These are phyloP conservation scores for Syzygium malaccense DNA, from an alignment of 441 rosid species.

Conservation along the genomic window DNA sequence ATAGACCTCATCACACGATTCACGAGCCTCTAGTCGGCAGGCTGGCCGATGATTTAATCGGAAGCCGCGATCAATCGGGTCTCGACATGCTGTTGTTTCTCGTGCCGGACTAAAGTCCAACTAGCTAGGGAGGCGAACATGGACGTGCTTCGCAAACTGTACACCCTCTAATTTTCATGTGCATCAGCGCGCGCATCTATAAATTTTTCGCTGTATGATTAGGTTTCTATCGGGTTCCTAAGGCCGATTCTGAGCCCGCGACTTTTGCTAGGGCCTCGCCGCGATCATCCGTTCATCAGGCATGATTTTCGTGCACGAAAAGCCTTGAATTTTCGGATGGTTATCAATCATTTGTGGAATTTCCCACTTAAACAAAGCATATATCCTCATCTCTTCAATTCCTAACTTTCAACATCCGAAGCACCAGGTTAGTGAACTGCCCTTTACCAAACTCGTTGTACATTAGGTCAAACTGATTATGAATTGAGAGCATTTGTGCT, in stretches of 20 bases:
- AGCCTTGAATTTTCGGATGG: neutral
- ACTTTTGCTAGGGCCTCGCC: neutral
- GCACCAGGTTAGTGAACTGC: neutral
- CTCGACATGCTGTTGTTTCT: neutral
- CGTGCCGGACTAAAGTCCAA: neutral
- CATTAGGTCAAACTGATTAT: neutral
- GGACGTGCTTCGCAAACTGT: neutral
- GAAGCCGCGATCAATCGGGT: neutral
- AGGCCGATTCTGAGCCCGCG: neutral
- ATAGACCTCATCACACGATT: neutral
- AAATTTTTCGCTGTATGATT: neutral
- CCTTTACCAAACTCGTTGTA: neutral
- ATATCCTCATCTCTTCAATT: neutral
- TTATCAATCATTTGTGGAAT: neutral
- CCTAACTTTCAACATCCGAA: neutral
- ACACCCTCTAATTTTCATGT: neutral
- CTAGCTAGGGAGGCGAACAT: fast-evolving
- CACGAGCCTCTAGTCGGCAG: neutral
- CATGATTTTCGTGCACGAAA: neutral
- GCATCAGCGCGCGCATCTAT: neutral
- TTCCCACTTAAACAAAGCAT: neutral
- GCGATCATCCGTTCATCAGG: neutral
- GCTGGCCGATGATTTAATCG: neutral
- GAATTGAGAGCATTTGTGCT: neutral
- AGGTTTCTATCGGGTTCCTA: neutral